A percentile compares a stretch with the other conserved stretches of the same genome.
Conservation (phyloP, 2,329 filamentous ascomycete species). For the Allantophomopsis lycopodina region DNA sequence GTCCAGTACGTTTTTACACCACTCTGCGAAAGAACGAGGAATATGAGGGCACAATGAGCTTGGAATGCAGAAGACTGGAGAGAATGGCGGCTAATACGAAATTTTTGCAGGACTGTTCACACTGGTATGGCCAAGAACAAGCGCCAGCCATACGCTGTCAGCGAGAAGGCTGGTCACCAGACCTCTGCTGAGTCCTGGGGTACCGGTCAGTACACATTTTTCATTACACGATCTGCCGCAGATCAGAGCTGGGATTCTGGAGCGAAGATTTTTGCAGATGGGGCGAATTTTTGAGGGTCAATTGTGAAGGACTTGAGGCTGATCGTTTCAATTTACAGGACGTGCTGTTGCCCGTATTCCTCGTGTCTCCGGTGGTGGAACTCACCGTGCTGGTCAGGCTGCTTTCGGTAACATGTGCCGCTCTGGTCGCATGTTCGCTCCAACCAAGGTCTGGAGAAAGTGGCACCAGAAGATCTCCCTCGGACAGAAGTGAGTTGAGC, state of each 20-base stretch:
- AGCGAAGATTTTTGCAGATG: no score
- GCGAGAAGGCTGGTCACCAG: slow-evolving; percentile 99
- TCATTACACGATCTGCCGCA: slow-evolving; percentile 7
- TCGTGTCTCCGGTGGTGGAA: slow-evolving; percentile 99
- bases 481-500: slow-evolving; percentile 68
- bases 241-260: neutral
- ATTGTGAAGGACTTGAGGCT: slow-evolving; percentile 1
- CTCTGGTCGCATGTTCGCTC: slow-evolving; percentile 99
- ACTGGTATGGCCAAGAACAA: slow-evolving; percentile 99
- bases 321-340: slow-evolving; percentile 37
- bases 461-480: slow-evolving; percentile 99
- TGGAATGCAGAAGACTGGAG: no score
- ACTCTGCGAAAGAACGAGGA: neutral
- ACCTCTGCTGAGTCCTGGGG: slow-evolving; percentile 99
- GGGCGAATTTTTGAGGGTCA: no score
- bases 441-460: slow-evolving; percentile 99
- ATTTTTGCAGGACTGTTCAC: slow-evolving; percentile 54
- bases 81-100: slow-evolving; percentile 1
- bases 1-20: slow-evolving; percentile 59
- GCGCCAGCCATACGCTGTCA: slow-evolving; percentile 98
- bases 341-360: slow-evolving; percentile 99
- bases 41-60: no score
- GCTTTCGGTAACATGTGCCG: slow-evolving; percentile 99
- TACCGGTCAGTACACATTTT: slow-evolving; percentile 63
- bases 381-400: slow-evolving; percentile 98